phyloP scores from a whole-genome alignment of 768 basidiomycete genomes.

The Sporobolomyces phaffii region DNA sequence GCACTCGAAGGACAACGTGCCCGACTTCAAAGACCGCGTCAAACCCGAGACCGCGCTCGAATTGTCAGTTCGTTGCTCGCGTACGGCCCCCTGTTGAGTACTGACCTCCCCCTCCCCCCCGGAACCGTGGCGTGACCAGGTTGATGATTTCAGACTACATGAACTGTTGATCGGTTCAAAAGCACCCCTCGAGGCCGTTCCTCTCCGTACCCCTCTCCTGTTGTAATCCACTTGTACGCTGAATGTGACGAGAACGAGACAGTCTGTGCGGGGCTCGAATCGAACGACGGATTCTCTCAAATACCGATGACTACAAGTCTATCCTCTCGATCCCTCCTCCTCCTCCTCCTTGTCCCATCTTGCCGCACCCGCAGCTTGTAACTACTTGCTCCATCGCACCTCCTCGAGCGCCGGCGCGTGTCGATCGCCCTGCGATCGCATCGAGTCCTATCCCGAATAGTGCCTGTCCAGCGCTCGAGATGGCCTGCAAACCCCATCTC shows the following conservation, averaged over 20 bases:
- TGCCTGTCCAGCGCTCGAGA: too few relatives aligned
- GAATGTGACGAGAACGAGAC: background rate
- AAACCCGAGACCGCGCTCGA: slow-evolving; percentile 37
- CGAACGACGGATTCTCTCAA: background rate
- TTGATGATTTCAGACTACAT: slow-evolving; percentile 18
- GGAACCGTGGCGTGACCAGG: background rate
- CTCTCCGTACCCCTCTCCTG: background rate
- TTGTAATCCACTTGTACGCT: background rate
- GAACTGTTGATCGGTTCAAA: background rate
- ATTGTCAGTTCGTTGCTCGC: slow-evolving; percentile 16
- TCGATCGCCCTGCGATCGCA: background rate
- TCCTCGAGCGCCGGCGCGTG: background rate
- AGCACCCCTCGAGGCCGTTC: background rate
- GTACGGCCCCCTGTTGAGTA: background rate
- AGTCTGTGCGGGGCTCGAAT: background rate
- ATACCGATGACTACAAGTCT: background rate
- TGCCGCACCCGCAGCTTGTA: background rate
- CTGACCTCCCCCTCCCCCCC: background rate
- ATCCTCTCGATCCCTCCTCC: background rate
- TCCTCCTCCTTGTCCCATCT: background rate
- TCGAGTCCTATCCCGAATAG: too few relatives aligned
- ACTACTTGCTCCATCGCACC: too few relatives aligned
- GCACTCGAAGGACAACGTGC: slow-evolving; percentile 25
- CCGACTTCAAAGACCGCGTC: slow-evolving; percentile 37
- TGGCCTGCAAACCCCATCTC: background rate